Percentiles rank a stretch among this genome's conserved stretches.
These are phyloP conservation scores for Trichaptum fuscoviolaceum DNA, from an alignment of 768 basidiomycete species.

Conservation along the genomic window DNA sequence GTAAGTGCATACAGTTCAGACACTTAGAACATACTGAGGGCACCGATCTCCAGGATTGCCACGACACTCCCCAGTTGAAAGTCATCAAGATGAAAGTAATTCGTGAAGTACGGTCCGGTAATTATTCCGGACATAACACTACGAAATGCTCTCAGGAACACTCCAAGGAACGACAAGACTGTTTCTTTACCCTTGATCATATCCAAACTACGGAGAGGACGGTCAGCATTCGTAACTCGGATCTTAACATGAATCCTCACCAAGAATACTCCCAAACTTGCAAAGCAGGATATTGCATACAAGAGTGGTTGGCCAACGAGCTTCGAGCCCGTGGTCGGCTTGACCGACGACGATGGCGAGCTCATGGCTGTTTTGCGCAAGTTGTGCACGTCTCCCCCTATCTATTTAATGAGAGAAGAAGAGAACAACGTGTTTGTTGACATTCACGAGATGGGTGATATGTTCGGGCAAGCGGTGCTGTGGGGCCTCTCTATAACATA, in stretches of 20 bases:
- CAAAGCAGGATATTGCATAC: conserved; percentile 20
- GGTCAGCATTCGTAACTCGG: not conserved
- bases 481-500: too few species aligned
- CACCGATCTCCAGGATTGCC: conserved; percentile 39
- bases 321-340: not conserved
- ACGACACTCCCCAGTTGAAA: conserved; percentile 42
- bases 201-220: conserved; percentile 7
- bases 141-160: not conserved
- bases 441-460: not conserved
- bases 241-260: conserved; percentile 10
- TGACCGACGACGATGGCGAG: not conserved
- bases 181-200: conserved; percentile 17
- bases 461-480: not conserved
- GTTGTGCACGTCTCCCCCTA: not conserved
- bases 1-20: not conserved
- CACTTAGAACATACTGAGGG: conserved; percentile 29
- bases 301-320: conserved; percentile 18
- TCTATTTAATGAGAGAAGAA: not conserved
- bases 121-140: conserved; percentile 31
- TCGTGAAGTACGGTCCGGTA: conserved; percentile 27
- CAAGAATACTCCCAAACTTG: conserved; percentile 23
- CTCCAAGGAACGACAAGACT: conserved; percentile 15
- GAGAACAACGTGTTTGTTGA: not conserved
- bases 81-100: conserved; percentile 26
- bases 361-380: not conserved